Conservation (phyloP, 1,284 basidiomycete genomes). For the Cryptococcus sp. region DNA sequence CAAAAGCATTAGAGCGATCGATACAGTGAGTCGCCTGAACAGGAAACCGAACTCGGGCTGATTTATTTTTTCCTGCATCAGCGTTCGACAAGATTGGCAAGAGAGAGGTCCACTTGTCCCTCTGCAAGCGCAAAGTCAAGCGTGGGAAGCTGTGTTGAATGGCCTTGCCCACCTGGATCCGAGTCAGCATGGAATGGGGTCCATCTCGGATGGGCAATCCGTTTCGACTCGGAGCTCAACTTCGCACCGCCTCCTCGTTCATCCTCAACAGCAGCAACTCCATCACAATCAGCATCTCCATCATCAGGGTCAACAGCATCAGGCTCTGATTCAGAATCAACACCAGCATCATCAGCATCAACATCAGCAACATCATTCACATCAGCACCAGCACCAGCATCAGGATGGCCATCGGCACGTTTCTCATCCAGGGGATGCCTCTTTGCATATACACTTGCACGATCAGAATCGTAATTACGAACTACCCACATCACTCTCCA, state of each 20-base stretch:
- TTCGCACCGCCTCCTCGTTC: slow-evolving; percentile 1
- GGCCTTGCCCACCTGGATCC: slow-evolving; percentile 9
- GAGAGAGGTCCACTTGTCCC: slow-evolving; percentile 5
- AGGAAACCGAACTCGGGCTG: too few species aligned
- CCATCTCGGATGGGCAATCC: slow-evolving; percentile 1
- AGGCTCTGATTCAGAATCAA: not conserved
- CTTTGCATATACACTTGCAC: too few species aligned
- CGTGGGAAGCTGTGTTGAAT: slow-evolving; percentile 14
- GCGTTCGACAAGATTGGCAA: slow-evolving; percentile 32
- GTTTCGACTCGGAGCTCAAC: slow-evolving; percentile 10
- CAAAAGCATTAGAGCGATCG: slow-evolving; percentile 66
- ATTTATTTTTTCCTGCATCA: not conserved
- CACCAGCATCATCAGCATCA: slow-evolving; percentile 7
- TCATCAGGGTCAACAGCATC: slow-evolving; percentile 1
- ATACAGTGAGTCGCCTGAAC: slow-evolving; percentile 32
- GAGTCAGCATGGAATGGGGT: not conserved
- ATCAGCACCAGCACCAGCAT: not conserved
- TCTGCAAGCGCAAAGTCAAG: slow-evolving; percentile 2
- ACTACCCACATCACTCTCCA: too few species aligned
- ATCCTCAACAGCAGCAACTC: slow-evolving; percentile 1
- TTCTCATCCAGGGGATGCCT: too few species aligned
- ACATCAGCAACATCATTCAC: slow-evolving; percentile 1
- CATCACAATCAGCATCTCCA: slow-evolving; percentile 5
- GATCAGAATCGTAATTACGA: too few species aligned
- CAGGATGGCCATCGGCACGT: not conserved